These are phyloP conservation scores for Pseudogymnoascus verrucosus DNA, from an alignment of 2,329 filamentous ascomycete genomes.

Conservation along the genomic window DNA sequence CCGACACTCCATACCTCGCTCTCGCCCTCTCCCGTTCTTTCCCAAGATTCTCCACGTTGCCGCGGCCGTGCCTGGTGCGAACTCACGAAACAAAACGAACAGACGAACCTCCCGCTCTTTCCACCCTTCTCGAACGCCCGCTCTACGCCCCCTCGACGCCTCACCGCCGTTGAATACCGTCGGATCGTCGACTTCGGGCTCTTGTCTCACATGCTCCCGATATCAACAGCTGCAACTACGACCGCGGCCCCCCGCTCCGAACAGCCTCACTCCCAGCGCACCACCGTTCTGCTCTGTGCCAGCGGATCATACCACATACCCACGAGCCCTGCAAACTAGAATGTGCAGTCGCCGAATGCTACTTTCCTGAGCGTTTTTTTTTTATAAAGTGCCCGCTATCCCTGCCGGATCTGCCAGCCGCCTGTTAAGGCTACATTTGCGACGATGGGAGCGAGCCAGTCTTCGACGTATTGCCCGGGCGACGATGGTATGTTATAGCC, in stretches of 20 bases:
- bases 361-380: background rate
- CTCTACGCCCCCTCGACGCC: background rate
- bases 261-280: background rate
- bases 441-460: conserved; percentile 3
- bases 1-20: background rate
- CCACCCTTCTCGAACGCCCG: background rate
- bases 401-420: background rate
- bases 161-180: background rate
- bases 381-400: background rate
- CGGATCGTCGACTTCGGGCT: background rate
- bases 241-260: background rate
- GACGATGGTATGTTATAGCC: background rate
- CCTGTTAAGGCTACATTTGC: background rate
- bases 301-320: background rate
- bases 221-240: background rate
- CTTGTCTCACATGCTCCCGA: background rate
- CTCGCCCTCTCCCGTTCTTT: background rate
- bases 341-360: background rate
- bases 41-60: background rate
- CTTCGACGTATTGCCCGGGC: background rate
- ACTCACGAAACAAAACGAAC: no score
- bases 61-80: background rate
- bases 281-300: background rate
- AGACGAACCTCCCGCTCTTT: background rate
- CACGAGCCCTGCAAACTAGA: background rate